Percentiles rank a stretch among this genome's conserved stretches.
Evolutionary conservation across 108 stramenopile species (phyloP).

Genomic region (Nitzschia sp.): DNA sequence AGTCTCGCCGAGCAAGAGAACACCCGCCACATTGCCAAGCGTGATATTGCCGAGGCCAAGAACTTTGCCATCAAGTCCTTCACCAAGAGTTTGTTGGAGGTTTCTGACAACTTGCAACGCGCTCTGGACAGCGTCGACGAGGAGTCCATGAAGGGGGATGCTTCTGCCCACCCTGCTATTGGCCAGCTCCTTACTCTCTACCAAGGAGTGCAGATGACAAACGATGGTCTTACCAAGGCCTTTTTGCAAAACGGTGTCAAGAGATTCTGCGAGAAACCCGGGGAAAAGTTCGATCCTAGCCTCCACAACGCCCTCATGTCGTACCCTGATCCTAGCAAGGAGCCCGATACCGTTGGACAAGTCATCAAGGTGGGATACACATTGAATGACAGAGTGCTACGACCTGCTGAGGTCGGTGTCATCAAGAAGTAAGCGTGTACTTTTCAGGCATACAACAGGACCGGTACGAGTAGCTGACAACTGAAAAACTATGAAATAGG

Average conservation of each 20-base stretch:
- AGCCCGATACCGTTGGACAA: conserved; percentile 86
- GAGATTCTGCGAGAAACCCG: conserved; percentile 79
- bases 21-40: conserved; percentile 87
- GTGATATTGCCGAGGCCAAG: conserved; percentile 84
- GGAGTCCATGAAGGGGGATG: conserved; percentile 47
- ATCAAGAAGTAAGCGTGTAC: conserved; percentile 55
- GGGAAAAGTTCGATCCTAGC: conserved; percentile 94
- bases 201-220: conserved; percentile 93
- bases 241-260: conserved; percentile 79
- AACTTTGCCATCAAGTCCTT: conserved; percentile 86
- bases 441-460: conserved; percentile 11
- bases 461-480: neutral
- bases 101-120: conserved; percentile 89
- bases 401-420: conserved; percentile 95
- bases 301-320: conserved; percentile 94
- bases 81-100: conserved; percentile 87
- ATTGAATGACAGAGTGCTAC: conserved; percentile 90
- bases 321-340: conserved; percentile 66
- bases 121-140: conserved; percentile 75
- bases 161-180: conserved; percentile 26
- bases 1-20: conserved; percentile 96
- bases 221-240: conserved; percentile 80
- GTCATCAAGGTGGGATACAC: conserved; percentile 94
- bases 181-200: conserved; percentile 59
- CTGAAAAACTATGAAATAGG: neutral